Evolutionary conservation across 768 basidiomycete species (phyloP).

Genomic region (Brasilioporus rufonigricans): DNA sequence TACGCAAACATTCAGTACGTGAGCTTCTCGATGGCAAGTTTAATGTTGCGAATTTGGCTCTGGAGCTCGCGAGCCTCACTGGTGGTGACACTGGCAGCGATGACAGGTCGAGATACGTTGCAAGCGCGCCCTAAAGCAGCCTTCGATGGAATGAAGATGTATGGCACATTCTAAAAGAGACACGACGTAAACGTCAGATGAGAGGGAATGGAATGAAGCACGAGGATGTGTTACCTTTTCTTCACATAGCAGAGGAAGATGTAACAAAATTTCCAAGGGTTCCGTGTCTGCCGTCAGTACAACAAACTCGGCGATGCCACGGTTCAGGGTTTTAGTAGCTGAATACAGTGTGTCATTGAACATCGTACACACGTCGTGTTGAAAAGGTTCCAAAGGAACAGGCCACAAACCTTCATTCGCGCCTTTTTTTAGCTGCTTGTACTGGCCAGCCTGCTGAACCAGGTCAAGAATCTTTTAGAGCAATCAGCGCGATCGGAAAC

Average conservation of each 20-base stretch:
- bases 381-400: not conserved
- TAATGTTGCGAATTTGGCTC: slow-evolving; percentile 85
- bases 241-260: slow-evolving; percentile 95
- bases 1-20: slow-evolving; percentile 35
- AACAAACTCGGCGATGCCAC: slow-evolving; percentile 97
- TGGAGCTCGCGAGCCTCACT: slow-evolving; percentile 90
- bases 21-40: slow-evolving; percentile 76
- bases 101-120: slow-evolving; percentile 93
- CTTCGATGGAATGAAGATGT: slow-evolving; percentile 93
- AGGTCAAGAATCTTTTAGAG: slow-evolving; percentile 82
- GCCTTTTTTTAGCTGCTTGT: slow-evolving; percentile 98
- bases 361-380: not conserved
- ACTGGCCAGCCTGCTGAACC: slow-evolving; percentile 92
- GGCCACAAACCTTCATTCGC: slow-evolving; percentile 87
- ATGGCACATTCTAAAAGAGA: slow-evolving; percentile 80
- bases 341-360: slow-evolving; percentile 9
- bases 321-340: slow-evolving; percentile 98
- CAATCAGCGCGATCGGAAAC: not conserved
- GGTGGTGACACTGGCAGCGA: slow-evolving; percentile 94
- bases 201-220: not conserved
- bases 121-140: slow-evolving; percentile 95
- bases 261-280: slow-evolving; percentile 95
- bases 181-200: not conserved
- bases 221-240: slow-evolving; percentile 69
- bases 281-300: slow-evolving; percentile 96